phyloP scores from a whole-genome alignment of 2,329 filamentous ascomycete genomes.

The Cordyceps tenuipes region DNA sequence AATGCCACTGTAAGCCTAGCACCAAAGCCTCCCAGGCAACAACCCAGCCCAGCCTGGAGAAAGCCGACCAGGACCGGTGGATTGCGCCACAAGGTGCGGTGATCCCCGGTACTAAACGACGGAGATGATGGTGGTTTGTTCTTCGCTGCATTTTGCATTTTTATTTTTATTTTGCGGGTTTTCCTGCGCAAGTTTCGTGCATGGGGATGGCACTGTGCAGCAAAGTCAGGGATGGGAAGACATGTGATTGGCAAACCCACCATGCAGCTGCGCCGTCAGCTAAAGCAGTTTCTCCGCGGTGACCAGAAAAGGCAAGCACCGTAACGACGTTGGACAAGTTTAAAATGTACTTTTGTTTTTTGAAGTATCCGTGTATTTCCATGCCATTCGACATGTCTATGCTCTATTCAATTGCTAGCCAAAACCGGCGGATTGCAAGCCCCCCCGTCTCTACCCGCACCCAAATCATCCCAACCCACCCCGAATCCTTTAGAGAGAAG shows the following conservation, averaged over 20 bases:
- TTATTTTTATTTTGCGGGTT: too few species aligned
- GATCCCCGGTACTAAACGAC: neutral
- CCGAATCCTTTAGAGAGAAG: neutral
- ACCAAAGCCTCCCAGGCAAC: too few species aligned
- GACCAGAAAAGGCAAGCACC: neutral
- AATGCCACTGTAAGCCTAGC: too few species aligned
- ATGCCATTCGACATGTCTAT: neutral
- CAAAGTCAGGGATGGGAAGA: too few species aligned
- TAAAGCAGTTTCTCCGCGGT: neutral
- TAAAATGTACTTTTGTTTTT: neutral
- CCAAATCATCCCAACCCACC: neutral
- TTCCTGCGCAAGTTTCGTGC: too few species aligned
- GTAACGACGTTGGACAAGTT: neutral
- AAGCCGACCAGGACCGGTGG: neutral
- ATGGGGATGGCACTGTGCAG: too few species aligned
- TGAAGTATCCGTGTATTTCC: neutral
- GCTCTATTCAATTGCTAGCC: neutral
- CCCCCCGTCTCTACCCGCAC: neutral
- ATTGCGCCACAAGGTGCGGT: neutral
- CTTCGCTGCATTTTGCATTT: neutral
- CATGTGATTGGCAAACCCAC: neutral
- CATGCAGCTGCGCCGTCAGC: neutral
- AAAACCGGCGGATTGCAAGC: neutral
- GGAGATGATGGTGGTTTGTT: neutral
- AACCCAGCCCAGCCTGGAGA: too few species aligned